Base-by-base conservation (phyloP, 2,329 filamentous ascomycete species). In the Exophiala viscosa region DNA sequence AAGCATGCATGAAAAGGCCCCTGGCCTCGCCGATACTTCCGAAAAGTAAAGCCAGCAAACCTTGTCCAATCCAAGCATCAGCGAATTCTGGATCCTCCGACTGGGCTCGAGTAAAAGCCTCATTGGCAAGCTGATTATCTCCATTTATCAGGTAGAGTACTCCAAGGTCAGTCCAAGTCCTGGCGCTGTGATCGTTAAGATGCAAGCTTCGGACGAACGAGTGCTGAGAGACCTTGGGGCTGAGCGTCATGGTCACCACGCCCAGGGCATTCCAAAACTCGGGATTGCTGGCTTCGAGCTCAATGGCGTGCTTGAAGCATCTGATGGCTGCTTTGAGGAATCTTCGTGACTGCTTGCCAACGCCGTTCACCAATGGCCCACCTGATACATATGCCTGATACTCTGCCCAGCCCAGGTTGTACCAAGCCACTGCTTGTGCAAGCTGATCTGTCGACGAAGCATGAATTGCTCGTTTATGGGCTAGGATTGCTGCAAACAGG, bases 221-320 rank as follows among this genome's bases (percentile, higher is more conserved):
- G 68, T 99, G 95, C 68, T 99, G 93, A 0, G 93, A 85, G 1
- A 99, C 88, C 51, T 86, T 84, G 0, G 91, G 87, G 65, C 88
- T 96, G 60, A 96, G 79, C 41, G 83, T 83, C 58, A 89, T 91
- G 2, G 93, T 96, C 20, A 88, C 90, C 3, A 97, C 89, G 45
- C 92, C 93, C 2, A 99, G 78, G 0, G 93, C 86, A 66, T 97
- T 97, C 93, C 93, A 99, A 69, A 97, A 97, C 61, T 97, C 92
- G 0, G 89, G 77, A 66, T 97, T 99, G 46, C 90, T 88, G 5
- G 91, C 88, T 69, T 99, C 95, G 1, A 96, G 78, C 70, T 97
- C 93, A 60, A 99, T 99, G 1, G 93, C 88, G 40, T 89, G 81
- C 73, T 99, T 99, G 79, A 99, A 97, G 63, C 89, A 93, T 49